These are phyloP conservation scores for Arthrobotrys sinensis DNA, from an alignment of 2,329 filamentous ascomycete genomes.

Conservation along the genomic window DNA sequence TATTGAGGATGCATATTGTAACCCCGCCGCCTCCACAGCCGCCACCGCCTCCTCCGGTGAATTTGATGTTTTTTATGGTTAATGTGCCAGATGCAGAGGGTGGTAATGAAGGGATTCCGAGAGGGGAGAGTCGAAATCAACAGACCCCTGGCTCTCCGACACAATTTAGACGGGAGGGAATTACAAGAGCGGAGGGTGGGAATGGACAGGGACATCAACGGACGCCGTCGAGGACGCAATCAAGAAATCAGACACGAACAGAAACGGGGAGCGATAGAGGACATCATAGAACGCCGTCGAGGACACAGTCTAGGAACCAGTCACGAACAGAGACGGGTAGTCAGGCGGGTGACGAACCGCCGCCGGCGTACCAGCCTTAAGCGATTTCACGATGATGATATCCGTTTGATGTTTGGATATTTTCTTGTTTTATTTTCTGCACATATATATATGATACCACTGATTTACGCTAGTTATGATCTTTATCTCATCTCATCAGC, in stretches of 20 bases:
- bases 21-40: constrained; percentile 16
- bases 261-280: constrained; percentile 1
- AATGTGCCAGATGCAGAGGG: constrained; percentile 33
- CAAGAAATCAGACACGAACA: constrained; percentile 17
- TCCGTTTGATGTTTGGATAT: neutral
- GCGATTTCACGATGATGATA: neutral
- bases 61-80: constrained; percentile 37
- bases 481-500: neutral
- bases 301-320: constrained; percentile 20
- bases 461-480: neutral
- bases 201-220: constrained; percentile 19
- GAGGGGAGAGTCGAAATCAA: constrained; percentile 18
- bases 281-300: constrained; percentile 14
- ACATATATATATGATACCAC: constrained; percentile 13
- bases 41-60: constrained; percentile 34
- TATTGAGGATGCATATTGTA: constrained; percentile 41
- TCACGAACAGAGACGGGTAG: neutral
- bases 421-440: neutral
- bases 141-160: neutral
- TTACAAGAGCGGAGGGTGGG: constrained; percentile 16
- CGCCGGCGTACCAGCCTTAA: constrained; percentile 41
- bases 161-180: constrained; percentile 1
- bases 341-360: constrained; percentile 19
- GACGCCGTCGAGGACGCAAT: neutral
- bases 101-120: neutral